Evolutionary conservation across 2,329 filamentous ascomycete species (phyloP).

Genomic region (Epichloe baconii): DNA sequence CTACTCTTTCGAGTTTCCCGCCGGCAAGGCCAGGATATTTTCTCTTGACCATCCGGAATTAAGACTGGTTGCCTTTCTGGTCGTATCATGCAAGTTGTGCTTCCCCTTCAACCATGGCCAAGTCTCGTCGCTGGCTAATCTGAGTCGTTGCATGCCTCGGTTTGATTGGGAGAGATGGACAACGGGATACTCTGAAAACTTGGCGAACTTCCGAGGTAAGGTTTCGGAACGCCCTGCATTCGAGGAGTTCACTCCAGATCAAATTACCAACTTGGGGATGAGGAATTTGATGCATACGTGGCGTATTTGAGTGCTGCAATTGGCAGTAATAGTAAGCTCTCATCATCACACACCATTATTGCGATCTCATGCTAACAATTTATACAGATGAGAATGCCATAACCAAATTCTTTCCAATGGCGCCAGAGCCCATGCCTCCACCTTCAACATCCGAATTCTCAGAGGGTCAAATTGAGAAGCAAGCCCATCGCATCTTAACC

Average conservation of each 20-base stretch:
- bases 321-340: conserved; percentile 20
- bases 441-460: conserved; percentile 10
- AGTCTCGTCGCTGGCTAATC: conserved; percentile 15
- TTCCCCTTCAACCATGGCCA: conserved; percentile 58
- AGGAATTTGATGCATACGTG: conserved; percentile 55
- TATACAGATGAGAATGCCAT: conserved; percentile 15
- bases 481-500: conserved; percentile 11
- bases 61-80: conserved; percentile 54
- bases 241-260: conserved; percentile 42
- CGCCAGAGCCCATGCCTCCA: conserved; percentile 10
- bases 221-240: conserved; percentile 21
- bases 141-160: conserved; percentile 6
- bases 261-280: conserved; percentile 48
- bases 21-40: conserved; percentile 28
- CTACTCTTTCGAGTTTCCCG: conserved; percentile 41
- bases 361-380: not conserved
- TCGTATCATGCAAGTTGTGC: conserved; percentile 66
- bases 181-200: conserved; percentile 26
- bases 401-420: conserved; percentile 23
- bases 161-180: conserved; percentile 67
- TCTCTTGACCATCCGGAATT: conserved; percentile 59
- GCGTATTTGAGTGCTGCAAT: conserved; percentile 22
- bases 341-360: not conserved
- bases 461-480: conserved; percentile 15
- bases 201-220: conserved; percentile 5